Conservation (phyloP, 2,329 filamentous ascomycete species). For the Metarhizium anisopliae region DNA sequence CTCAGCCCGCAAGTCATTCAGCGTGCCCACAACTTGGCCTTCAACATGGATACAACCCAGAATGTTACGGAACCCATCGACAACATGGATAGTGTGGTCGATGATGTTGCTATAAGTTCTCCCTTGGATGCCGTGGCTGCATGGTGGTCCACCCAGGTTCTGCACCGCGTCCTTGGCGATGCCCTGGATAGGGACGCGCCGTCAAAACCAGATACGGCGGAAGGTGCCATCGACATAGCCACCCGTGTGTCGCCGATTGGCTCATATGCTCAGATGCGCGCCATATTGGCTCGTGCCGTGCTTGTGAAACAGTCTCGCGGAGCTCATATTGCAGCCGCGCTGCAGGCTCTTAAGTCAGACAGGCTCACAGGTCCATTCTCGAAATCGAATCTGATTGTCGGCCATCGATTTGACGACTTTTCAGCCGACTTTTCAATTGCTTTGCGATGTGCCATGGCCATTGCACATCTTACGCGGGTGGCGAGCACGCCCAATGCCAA, state of each 20-base stretch:
- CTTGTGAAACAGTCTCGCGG: slow-evolving; percentile 45
- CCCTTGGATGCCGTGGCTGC: slow-evolving; percentile 85
- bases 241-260: slow-evolving; percentile 67
- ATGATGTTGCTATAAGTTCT: slow-evolving; percentile 76
- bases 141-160: slow-evolving; percentile 72
- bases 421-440: slow-evolving; percentile 47
- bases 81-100: slow-evolving; percentile 73
- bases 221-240: slow-evolving; percentile 54
- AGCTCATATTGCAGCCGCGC: slow-evolving; percentile 45
- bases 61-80: slow-evolving; percentile 55
- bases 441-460: slow-evolving; percentile 50
- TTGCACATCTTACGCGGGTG: slow-evolving; percentile 46
- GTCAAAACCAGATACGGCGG: slow-evolving; percentile 12
- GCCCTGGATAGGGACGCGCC: slow-evolving; percentile 47
- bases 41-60: slow-evolving; percentile 69
- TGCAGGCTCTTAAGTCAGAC: slow-evolving; percentile 37
- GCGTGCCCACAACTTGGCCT: slow-evolving; percentile 81
- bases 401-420: slow-evolving; percentile 29
- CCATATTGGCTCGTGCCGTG: slow-evolving; percentile 49
- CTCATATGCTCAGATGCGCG: slow-evolving; percentile 59
- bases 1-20: slow-evolving; percentile 71
- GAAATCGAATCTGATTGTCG: slow-evolving; percentile 33
- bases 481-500: slow-evolving; percentile 25
- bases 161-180: slow-evolving; percentile 60
- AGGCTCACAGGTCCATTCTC: slow-evolving; percentile 15